phyloP scores from a whole-genome alignment of 148 eudicot genomes.

The Persicaria maculosa region DNA sequence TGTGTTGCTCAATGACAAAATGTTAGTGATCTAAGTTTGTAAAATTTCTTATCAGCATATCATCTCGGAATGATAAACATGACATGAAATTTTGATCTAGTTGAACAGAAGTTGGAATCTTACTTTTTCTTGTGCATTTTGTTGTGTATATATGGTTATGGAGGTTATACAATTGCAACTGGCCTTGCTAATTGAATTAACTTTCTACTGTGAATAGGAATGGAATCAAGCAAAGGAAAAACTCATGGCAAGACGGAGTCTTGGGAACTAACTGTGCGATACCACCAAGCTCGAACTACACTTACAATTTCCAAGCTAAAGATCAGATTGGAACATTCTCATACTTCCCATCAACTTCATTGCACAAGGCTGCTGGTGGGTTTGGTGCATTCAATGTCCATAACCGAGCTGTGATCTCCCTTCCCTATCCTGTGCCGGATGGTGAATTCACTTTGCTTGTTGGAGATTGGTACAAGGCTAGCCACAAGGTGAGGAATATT shows the following conservation, averaged over 20 bases:
- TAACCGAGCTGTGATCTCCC: constrained; percentile 64
- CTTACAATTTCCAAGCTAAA: constrained; percentile 83
- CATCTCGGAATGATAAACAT: background rate
- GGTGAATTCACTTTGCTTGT: constrained; percentile 73
- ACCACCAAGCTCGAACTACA: constrained; percentile 68
- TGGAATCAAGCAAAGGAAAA: constrained; percentile 96
- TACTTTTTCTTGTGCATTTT: background rate
- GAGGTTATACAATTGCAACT: background rate
- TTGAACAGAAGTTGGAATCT: background rate
- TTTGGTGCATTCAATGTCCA: constrained; percentile 83
- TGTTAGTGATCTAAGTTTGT: background rate
- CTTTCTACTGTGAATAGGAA: constrained; percentile 44
- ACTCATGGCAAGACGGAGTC: constrained; percentile 98
- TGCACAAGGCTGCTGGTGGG: constrained; percentile 88
- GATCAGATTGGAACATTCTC: constrained; percentile 94
- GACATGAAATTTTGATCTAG: background rate
- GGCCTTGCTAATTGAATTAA: background rate
- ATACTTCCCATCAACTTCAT: constrained; percentile 77
- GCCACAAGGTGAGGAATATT: constrained; percentile 49
- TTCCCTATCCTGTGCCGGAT: constrained; percentile 72
- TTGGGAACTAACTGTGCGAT: constrained; percentile 93
- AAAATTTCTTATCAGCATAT: background rate
- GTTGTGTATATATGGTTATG: background rate
- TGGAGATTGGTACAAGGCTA: constrained; percentile 79
- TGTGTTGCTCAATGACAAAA: background rate